Conservation (phyloP, 2,329 filamentous ascomycete species). For the Colletotrichum higginsianum region DNA sequence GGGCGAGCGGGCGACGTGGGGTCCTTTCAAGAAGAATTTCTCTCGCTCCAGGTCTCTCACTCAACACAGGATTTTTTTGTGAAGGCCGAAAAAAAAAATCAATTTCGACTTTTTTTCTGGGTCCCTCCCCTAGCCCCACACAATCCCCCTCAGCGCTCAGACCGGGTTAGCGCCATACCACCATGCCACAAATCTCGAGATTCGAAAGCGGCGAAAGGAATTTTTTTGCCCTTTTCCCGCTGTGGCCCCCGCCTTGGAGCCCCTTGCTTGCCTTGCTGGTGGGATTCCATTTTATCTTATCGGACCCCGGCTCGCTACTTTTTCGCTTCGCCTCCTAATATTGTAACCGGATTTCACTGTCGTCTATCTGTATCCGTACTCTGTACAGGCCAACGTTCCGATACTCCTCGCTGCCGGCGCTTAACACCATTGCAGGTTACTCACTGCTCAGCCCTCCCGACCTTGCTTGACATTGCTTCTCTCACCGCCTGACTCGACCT, state of each 20-base stretch:
- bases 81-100: constrained; percentile 40
- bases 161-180: constrained; percentile 32
- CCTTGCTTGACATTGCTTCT: constrained; percentile 21
- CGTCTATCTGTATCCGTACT: neutral
- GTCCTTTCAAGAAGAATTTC: constrained; percentile 44
- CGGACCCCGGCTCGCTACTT: constrained; percentile 24
- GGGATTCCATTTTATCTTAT: constrained; percentile 33
- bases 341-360: neutral
- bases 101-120: constrained; percentile 45
- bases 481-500: constrained; percentile 42
- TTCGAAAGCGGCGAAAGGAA: constrained; percentile 33
- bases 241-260: constrained; percentile 4
- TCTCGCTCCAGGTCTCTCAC: constrained; percentile 32
- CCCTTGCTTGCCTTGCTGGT: constrained; percentile 16
- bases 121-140: constrained; percentile 32
- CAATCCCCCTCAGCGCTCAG: constrained; percentile 38
- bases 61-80: constrained; percentile 42
- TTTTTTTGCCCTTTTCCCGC: constrained; percentile 37
- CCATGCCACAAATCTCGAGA: constrained; percentile 39
- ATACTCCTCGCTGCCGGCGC: constrained; percentile 13
- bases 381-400: too few relatives aligned
- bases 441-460: neutral
- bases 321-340: constrained; percentile 19
- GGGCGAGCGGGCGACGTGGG: constrained; percentile 41
- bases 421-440: constrained; percentile 6